These are phyloP conservation scores for Trichothecium roseum DNA, from an alignment of 2,329 filamentous ascomycete genomes.

Conservation along the genomic window DNA sequence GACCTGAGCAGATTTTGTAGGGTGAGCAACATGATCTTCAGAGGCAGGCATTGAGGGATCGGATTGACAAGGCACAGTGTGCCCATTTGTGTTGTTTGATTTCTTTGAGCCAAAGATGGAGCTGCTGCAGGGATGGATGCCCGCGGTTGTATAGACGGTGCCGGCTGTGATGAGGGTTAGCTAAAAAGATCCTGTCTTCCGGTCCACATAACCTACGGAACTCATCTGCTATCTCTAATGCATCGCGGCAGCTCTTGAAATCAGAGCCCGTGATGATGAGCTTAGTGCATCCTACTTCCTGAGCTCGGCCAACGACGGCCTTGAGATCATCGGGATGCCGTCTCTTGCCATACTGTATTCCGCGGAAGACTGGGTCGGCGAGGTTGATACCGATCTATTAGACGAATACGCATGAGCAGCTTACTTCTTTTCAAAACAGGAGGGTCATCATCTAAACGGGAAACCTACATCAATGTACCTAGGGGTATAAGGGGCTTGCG, in stretches of 20 bases:
- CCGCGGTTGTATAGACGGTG: constrained; percentile 79
- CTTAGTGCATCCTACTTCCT: constrained; percentile 71
- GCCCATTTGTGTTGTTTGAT: constrained; percentile 26
- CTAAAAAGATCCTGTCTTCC: constrained; percentile 2
- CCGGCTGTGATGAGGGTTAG: constrained; percentile 42
- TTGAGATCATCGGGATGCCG: constrained; percentile 63
- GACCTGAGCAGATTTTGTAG: constrained; percentile 32
- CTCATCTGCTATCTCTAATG: constrained; percentile 60
- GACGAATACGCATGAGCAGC: constrained; percentile 4
- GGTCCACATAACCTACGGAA: constrained; percentile 48
- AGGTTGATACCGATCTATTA: constrained; percentile 84
- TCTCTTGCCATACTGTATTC: constrained; percentile 71
- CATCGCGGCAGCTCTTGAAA: constrained; percentile 64
- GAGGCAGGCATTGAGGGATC: constrained; percentile 34
- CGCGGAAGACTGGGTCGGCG: constrained; percentile 81
- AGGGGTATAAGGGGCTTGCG: constrained; percentile 22
- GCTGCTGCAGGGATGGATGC: constrained; percentile 86
- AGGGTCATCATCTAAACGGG: background rate
- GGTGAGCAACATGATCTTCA: constrained; percentile 37
- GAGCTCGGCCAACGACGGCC: constrained; percentile 69
- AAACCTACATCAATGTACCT: constrained; percentile 56
- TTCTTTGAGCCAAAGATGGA: constrained; percentile 57
- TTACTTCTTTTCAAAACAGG: constrained; percentile 3
- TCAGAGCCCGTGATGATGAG: constrained; percentile 92
- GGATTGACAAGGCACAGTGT: constrained; percentile 43